Evolutionary conservation across 257 asterid species (phyloP).

Genomic region (Fraxinus americana): DNA sequence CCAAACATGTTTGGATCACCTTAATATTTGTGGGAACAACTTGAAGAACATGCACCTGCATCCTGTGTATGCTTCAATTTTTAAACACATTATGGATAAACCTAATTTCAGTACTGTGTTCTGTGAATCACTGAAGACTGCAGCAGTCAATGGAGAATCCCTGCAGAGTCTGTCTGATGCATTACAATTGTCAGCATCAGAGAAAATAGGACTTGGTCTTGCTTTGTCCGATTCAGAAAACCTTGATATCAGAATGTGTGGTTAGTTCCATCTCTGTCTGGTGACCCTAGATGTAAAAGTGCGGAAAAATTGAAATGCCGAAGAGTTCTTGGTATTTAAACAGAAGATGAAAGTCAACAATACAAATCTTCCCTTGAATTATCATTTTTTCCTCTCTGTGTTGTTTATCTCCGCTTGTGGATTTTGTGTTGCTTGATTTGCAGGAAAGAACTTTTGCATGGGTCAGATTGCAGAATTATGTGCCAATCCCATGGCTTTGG

Average conservation of each 20-base stretch:
- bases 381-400: not conserved
- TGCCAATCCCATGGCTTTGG: slow-evolving; percentile 50
- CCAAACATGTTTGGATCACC: slow-evolving; percentile 65
- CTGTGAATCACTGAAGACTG: slow-evolving; percentile 60
- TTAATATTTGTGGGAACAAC: slow-evolving; percentile 59
- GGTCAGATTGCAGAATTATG: slow-evolving; percentile 70
- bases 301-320: slow-evolving; percentile 5
- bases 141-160: slow-evolving; percentile 61
- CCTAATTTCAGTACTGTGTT: slow-evolving; percentile 81
- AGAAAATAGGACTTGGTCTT: slow-evolving; percentile 84
- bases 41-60: slow-evolving; percentile 59
- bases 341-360: not conserved
- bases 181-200: slow-evolving; percentile 57
- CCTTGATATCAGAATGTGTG: slow-evolving; percentile 67
- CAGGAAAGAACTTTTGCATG: slow-evolving; percentile 92
- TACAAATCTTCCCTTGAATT: not conserved
- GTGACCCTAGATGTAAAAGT: not conserved
- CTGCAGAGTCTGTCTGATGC: slow-evolving; percentile 69
- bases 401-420: slow-evolving; percentile 20
- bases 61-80: slow-evolving; percentile 65
- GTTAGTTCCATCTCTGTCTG: slow-evolving; percentile 49
- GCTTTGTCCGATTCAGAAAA: slow-evolving; percentile 80
- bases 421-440: slow-evolving; percentile 29
- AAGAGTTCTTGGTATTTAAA: slow-evolving; percentile 11
- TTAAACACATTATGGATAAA: slow-evolving; percentile 69